Evolutionary conservation across 805 yeast genomes (phyloP), one percentile per base, ranked within the genome.

Genomic region (Candida maltosa): DNA sequence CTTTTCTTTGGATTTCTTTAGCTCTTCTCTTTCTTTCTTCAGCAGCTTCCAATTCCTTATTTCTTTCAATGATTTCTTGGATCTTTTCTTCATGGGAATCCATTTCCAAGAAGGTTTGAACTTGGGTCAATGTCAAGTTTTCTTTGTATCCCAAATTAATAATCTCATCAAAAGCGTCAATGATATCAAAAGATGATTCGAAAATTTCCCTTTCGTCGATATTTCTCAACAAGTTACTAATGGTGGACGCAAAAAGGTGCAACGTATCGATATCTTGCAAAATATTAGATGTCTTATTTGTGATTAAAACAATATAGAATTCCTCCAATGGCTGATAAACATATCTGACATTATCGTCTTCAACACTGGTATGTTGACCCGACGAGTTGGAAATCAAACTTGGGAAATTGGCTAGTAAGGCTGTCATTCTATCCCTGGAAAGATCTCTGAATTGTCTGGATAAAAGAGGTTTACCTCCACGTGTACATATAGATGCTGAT

Each of bases 31-130:
- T 91, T 64, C 97, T 83, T 63, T 91, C 96, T 65, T 93, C 98
- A 37, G 87, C 81, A 26, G 98, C 98, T 62, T 91, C 98, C 52
- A 86, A 68, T 65, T 93, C 98, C 66, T 93, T 93, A 70, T 93
- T 93, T 60, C 89, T 80, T 65, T 87, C 97, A 51, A 93, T 93
- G 58, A 93, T 89, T 58, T 93, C 97, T 70, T 93, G 97, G 55
- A 94, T 91, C 70, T 87, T 91, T 66, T 93, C 99, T 65, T 93
- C 98, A 59, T 93, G 97, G 26, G 95, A 85, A 64, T 93, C 97
- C 97, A 93, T 91, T 56, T 87, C 91, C 67, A 93, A 70, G 63
- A 86, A 91, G 9, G 94, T 86, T 58, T 77, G 79, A 45, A 93
- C 84, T 66, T 93, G 97, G 40, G 80, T 60, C 45, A 83, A 58